Evolutionary conservation across 352 stramenopile genomes (phyloP).

Genomic region (Globisporangium splendens): DNA sequence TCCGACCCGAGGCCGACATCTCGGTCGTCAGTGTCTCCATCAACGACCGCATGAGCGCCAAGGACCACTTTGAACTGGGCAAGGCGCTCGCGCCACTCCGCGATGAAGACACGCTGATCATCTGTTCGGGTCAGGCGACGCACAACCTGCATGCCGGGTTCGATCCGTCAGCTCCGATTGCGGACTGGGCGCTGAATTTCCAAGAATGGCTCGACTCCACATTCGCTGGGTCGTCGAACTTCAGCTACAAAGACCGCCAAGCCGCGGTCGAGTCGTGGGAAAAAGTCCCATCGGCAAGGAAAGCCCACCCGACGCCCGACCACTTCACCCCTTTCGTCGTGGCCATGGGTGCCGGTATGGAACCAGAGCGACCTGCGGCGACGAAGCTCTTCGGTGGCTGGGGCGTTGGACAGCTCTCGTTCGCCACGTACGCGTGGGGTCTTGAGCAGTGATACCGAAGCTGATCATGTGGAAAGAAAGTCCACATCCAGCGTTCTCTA

Average conservation of each 20-base stretch:
- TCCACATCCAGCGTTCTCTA: too few relatives aligned
- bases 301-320: constrained; percentile 44
- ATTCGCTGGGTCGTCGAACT: not conserved
- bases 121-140: constrained; percentile 71
- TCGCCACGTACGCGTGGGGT: constrained; percentile 34
- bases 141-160: constrained; percentile 14
- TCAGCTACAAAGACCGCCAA: constrained; percentile 15
- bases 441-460: not conserved
- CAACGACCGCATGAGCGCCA: constrained; percentile 43
- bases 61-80: constrained; percentile 23
- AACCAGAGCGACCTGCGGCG: constrained; percentile 28
- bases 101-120: constrained; percentile 70
- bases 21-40: constrained; percentile 85
- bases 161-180: constrained; percentile 5
- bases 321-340: constrained; percentile 56
- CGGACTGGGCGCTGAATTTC: constrained; percentile 24
- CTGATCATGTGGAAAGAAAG: too few relatives aligned
- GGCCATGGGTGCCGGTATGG: constrained; percentile 43
- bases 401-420: constrained; percentile 41
- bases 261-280: constrained; percentile 27
- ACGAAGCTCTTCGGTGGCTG: constrained; percentile 36
- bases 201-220: constrained; percentile 37
- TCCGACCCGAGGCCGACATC: constrained; percentile 80
- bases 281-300: constrained; percentile 22
- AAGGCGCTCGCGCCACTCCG: constrained; percentile 5